Percentiles rank a stretch among this genome's conserved stretches.
Conservation (phyloP, 2,329 filamentous ascomycete species). For the Thielaviopsis euricoi region DNA sequence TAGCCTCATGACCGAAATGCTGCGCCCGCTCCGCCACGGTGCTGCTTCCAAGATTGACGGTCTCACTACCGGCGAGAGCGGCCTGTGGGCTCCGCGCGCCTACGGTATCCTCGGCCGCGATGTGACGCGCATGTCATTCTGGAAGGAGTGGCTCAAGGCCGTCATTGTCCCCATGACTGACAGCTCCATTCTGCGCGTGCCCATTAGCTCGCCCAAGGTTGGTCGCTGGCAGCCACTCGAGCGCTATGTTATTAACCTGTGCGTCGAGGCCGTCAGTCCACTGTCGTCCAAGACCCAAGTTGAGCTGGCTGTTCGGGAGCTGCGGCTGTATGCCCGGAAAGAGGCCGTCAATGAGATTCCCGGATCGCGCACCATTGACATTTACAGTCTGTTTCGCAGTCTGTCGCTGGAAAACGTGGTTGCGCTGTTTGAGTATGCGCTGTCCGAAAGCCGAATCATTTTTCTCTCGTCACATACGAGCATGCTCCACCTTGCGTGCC, state of each 20-base stretch:
- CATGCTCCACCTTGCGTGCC: slow-evolving; percentile 86
- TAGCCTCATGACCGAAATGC: slow-evolving; percentile 84
- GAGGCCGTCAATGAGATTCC: slow-evolving; percentile 88
- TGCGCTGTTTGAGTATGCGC: slow-evolving; percentile 78
- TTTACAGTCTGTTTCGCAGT: slow-evolving; percentile 83
- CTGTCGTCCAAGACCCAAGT: slow-evolving; percentile 91
- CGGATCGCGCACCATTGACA: slow-evolving; percentile 74
- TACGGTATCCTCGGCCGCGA: slow-evolving; percentile 88
- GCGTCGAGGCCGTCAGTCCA: slow-evolving; percentile 84
- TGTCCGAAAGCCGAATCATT: slow-evolving; percentile 89
- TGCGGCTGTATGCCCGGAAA: slow-evolving; percentile 82
- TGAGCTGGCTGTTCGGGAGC: slow-evolving; percentile 73
- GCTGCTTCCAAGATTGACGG: slow-evolving; percentile 96
- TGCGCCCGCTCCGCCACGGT: slow-evolving; percentile 80
- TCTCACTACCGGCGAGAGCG: slow-evolving; percentile 84
- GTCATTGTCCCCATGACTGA: slow-evolving; percentile 93
- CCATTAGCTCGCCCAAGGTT: slow-evolving; percentile 74
- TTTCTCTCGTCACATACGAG: slow-evolving; percentile 88
- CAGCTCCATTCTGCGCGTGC: slow-evolving; percentile 64
- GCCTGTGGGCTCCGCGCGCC: slow-evolving; percentile 85
- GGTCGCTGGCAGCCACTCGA: slow-evolving; percentile 94
- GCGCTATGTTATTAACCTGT: slow-evolving; percentile 91
- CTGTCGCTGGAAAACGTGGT: slow-evolving; percentile 86
- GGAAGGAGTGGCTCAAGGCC: slow-evolving; percentile 96
- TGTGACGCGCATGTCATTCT: slow-evolving; percentile 68